phyloP scores from a whole-genome alignment of 2,329 filamentous ascomycete genomes.

The Cytospora schulzeri region DNA sequence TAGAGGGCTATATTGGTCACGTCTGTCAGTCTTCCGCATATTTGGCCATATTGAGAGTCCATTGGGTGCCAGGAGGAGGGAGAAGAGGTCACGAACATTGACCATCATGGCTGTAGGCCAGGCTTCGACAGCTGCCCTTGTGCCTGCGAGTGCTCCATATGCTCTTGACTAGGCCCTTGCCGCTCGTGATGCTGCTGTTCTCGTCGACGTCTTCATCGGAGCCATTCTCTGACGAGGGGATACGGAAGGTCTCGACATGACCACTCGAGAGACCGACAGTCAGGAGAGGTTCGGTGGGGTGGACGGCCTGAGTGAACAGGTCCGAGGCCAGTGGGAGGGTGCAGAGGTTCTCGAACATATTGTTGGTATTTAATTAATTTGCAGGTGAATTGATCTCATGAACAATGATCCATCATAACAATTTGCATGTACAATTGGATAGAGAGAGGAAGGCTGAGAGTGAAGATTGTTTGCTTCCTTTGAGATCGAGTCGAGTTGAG shows the following conservation, averaged over 20 bases:
- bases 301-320: constrained; percentile 84
- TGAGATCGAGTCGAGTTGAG: background rate
- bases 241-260: constrained; percentile 80
- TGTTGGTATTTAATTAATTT: no score
- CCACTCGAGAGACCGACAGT: constrained; percentile 84
- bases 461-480: background rate
- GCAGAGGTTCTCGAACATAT: constrained; percentile 90
- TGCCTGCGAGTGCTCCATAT: constrained; percentile 87
- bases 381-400: constrained; percentile 17
- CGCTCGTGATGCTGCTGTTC: constrained; percentile 57
- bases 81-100: constrained; percentile 49
- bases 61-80: background rate
- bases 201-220: constrained; percentile 54
- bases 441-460: background rate
- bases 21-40: background rate
- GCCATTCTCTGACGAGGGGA: constrained; percentile 58
- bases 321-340: constrained; percentile 83
- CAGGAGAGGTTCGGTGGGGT: constrained; percentile 81
- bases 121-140: constrained; percentile 86
- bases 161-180: constrained; percentile 76
- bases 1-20: constrained; percentile 52
- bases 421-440: background rate
- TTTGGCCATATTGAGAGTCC: background rate
- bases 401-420: constrained; percentile 17
- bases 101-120: constrained; percentile 80